Base-by-base conservation (phyloP, 345 rosid genomes). In the Camelina laxa region DNA sequence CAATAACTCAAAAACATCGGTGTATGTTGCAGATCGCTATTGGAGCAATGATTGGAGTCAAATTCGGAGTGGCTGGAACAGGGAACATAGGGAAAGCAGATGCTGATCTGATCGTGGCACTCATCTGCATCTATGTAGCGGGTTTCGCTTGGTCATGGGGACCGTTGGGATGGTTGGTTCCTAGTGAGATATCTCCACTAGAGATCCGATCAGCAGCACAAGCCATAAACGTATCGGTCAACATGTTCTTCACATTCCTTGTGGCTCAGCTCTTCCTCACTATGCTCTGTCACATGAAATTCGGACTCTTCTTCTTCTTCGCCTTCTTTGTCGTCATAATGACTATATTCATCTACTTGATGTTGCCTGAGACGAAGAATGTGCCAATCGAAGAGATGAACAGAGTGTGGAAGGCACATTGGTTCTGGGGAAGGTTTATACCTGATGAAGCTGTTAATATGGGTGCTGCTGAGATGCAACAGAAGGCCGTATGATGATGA, bases 141-240 rank as follows among this genome's bases (percentile, higher is more conserved):
- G 92, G 81, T 4, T 86, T 79, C 63, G 90, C 93, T 0, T 86
- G 88, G 87, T 88, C 93, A 9, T 88, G 93, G 93, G 92, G 93
- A 8, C 93, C 93, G 2, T 71, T 88, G 8, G 88, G 90, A 4
- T 86, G 90, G 90, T 14, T 88, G 19, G 87, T 88, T 16, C 93
- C 90, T 0, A 88, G 90, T 57, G 93, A 86, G 63, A 88, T 86
- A 19, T 83, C 84, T 65, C 90, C 90, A 22, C 55, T 88, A 27
- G 93, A 88, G 75, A 65, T 88, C 62, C 67, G 93, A 19, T 88
- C 89, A 17, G 89, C 93, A 1, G 90, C 86, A 16, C 90, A 85
- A 65, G 77, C 84, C 61, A 78, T 88, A 41, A 84, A 75, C 27
- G 87, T 84, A 1, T 27, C 85, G 8, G 85, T 85, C 1, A 85